Conservation (phyloP, 75 land plant genomes). For the Sequoiadendron giganteum region DNA sequence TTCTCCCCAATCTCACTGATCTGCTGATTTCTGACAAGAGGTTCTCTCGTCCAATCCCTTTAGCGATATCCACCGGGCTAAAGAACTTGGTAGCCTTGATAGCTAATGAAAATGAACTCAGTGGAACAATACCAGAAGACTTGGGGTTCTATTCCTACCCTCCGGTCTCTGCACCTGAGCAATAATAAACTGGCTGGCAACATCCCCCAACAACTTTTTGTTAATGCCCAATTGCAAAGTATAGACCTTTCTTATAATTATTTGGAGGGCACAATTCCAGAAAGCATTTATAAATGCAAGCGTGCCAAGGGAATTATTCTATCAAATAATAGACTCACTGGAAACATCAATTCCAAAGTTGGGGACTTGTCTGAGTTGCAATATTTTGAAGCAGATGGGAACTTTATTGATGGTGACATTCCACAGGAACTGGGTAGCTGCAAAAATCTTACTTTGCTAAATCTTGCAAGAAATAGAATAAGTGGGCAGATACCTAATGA, state of each 20-base stretch:
- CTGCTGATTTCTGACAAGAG: neutral
- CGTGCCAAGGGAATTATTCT: neutral
- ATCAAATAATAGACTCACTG: neutral
- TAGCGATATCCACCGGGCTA: neutral
- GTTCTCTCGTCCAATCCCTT: neutral
- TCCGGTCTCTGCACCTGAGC: neutral
- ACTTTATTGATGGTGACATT: neutral
- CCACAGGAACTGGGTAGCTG: neutral
- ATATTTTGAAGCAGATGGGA: neutral
- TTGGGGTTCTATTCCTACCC: neutral
- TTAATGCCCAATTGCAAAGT: neutral
- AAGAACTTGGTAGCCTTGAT: neutral
- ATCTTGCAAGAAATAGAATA: constrained; percentile 5
- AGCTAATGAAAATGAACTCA: neutral
- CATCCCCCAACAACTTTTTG: neutral
- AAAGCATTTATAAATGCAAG: neutral
- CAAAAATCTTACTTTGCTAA: neutral
- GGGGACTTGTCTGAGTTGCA: neutral
- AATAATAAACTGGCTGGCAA: neutral
- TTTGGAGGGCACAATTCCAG: neutral
- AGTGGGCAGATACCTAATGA: neutral
- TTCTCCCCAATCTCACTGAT: neutral
- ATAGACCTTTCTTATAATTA: neutral
- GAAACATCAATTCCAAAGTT: neutral
- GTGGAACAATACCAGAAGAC: neutral